Evolutionary conservation across 2,329 filamentous ascomycete genomes (phyloP).

Genomic region (Metarhizium robertsii): DNA sequence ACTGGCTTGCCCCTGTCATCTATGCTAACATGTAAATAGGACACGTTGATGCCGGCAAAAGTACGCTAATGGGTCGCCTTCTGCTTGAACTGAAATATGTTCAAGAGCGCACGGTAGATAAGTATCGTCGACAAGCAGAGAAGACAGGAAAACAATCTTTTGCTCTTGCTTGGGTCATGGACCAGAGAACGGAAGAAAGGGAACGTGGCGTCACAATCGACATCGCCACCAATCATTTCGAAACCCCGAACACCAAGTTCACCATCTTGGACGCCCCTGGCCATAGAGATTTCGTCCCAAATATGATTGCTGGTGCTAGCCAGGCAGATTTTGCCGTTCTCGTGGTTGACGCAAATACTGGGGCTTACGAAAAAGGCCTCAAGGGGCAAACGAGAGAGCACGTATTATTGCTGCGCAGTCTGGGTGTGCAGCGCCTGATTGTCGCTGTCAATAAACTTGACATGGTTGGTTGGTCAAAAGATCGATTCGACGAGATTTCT

Average conservation of each 20-base stretch:
- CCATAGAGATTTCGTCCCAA: slow-evolving; percentile 92
- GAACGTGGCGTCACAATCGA: slow-evolving; percentile 91
- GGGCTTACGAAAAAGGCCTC: slow-evolving; percentile 87
- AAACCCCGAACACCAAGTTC: slow-evolving; percentile 77
- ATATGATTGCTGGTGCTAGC: slow-evolving; percentile 96
- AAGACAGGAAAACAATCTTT: slow-evolving; percentile 92
- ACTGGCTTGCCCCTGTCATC: background rate
- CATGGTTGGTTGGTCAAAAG: slow-evolving; percentile 71
- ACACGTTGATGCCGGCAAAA: slow-evolving; percentile 96
- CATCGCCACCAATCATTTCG: slow-evolving; percentile 89
- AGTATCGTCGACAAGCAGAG: slow-evolving; percentile 79
- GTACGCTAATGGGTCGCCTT: slow-evolving; percentile 92
- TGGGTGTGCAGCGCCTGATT: slow-evolving; percentile 80
- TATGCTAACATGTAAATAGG: slow-evolving; percentile 36
- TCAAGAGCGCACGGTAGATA: slow-evolving; percentile 79
- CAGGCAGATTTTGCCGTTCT: slow-evolving; percentile 94
- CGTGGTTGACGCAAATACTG: slow-evolving; percentile 83
- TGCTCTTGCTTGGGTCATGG: slow-evolving; percentile 92
- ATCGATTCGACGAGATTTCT: slow-evolving; percentile 75
- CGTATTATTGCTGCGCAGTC: slow-evolving; percentile 77
- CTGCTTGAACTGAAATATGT: slow-evolving; percentile 82
- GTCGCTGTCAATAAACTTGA: slow-evolving; percentile 96
- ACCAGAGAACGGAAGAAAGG: slow-evolving; percentile 83
- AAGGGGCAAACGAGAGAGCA: slow-evolving; percentile 94
- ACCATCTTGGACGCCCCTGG: slow-evolving; percentile 94